Evolutionary conservation across 148 eudicot species (phyloP).

Genomic region (Dianthus caryophyllus): DNA sequence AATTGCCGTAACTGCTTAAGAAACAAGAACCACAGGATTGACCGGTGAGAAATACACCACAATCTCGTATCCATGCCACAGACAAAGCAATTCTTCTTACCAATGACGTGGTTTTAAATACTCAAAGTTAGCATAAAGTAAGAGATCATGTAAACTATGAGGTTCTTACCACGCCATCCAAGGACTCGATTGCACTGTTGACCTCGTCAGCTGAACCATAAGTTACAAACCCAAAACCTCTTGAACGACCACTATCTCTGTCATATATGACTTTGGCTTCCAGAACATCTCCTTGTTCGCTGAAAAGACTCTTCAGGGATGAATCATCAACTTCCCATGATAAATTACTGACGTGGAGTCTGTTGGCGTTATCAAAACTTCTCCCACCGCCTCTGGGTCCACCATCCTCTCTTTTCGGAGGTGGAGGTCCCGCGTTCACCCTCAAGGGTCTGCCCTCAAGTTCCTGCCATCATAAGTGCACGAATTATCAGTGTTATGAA

Average conservation of each 20-base stretch:
- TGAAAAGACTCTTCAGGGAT: conserved; percentile 61
- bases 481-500: neutral
- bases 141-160: neutral
- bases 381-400: conserved; percentile 42
- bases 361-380: conserved; percentile 46
- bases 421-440: conserved; percentile 94
- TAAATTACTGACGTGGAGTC: conserved; percentile 86
- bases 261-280: conserved; percentile 95
- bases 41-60: too few species aligned
- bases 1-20: neutral
- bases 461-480: conserved; percentile 45
- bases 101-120: too few species aligned
- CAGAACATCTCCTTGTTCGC: conserved; percentile 71
- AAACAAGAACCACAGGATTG: neutral
- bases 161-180: conserved; percentile 75
- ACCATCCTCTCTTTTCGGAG: conserved; percentile 49
- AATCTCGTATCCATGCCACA: neutral
- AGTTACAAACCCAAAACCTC: conserved; percentile 96
- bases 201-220: conserved; percentile 69
- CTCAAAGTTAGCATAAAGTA: neutral
- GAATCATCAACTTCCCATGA: conserved; percentile 87
- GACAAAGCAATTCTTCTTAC: too few species aligned
- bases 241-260: conserved; percentile 89
- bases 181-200: conserved; percentile 62
- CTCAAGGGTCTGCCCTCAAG: conserved; percentile 76